Evolutionary conservation across 805 yeast species (phyloP), one percentile per base, ranked within the genome.

Genomic region (Priceomyces haplophilus): DNA sequence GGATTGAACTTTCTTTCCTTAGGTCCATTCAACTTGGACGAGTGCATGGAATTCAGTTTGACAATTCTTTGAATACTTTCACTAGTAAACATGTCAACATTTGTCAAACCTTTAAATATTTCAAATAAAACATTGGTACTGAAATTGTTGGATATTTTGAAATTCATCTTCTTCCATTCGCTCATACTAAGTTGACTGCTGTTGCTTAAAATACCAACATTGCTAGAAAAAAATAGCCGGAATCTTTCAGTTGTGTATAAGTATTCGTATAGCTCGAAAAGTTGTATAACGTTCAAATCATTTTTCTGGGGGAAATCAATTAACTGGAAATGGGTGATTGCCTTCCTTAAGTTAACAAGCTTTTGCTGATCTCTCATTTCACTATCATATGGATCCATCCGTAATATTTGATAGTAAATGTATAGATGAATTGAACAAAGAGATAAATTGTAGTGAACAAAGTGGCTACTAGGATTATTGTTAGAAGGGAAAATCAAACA

Each of bases 261-360:
- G 31, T 46, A 50, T 44, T 64, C 69, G 45, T 54, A 65, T 32
- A 66, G 53, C 43, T 66, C 71, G 40, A 53, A 53, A 30, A 64
- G 39, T 42, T 62, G 64, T 20, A 48, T 49, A 2, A 51, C 46
- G 2, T 45, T 42, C 15, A 49, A 45, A 19, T 48, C 54, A 29
- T 56, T 55, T 19, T 54, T 51, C 24, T 56, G 46, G 15, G 56
- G 59, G 23, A 59, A 40, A 41, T 61, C 55, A 15, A 66, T 59
- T 23, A 65, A 45, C 42, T 63, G 67, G 44, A 52, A 64, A 41
- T 52, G 62, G 7, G 65, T 54, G 18, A 66, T 55, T n/a, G 65
- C 54, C 33, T 58, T 53, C 30, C 60, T 47, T 20, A 64, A 49
- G 46, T 63, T 49, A 21, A 57, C 42, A 19, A 64, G 50, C 40